Base-by-base conservation (phyloP, 78 protist species). In the Dictyostelium citrinum region DNA sequence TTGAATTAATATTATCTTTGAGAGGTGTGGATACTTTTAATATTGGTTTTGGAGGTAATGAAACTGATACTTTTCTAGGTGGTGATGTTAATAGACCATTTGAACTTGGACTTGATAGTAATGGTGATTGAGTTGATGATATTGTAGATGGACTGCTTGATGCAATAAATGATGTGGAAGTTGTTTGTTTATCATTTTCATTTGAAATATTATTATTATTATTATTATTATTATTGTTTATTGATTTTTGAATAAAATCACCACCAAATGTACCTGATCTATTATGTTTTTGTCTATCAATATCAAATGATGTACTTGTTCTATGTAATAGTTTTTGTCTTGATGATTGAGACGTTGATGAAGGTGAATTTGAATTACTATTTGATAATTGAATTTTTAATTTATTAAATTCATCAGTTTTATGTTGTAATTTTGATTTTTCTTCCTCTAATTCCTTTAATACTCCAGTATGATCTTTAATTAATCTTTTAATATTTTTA, bases 401-500 rank as follows among this genome's bases (percentile, higher is more conserved):
- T 29, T 74, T 29, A n/a, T 55, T 43, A 9, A 60, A 41, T 77
- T 76, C 61, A 22, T 86, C 92, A 76, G 84, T 22, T 45, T 64
- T 74, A 35, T 61, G 67, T 68, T 88, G 93, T 67, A 33, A 67
- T 10, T 77, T 31, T 12, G 51, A 41, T 45, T 74, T 76, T 39
- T 88, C 93, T n/a, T 78, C 81, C 29, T 88, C 93, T 20, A 88
- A 67, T 24, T 88, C 93, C 39, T 76, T 78, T 46, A 88, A 78
- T 41, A 74, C 58, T 5, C 9, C 12, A 5, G 93, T 77, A 46
- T 88, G 93, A 24, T 77, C 43, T 78, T 88, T 88, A 49, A 88
- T 67, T 49, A 88, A 20, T 78, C 71, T 76, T 24, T 78, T 88
- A 1, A 88, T 64, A 20, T 88, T 88, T 68, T 88, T 88, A 49